Evolutionary conservation across 768 basidiomycete species (phyloP).

Genomic region (Gautieria morchelliformis): DNA sequence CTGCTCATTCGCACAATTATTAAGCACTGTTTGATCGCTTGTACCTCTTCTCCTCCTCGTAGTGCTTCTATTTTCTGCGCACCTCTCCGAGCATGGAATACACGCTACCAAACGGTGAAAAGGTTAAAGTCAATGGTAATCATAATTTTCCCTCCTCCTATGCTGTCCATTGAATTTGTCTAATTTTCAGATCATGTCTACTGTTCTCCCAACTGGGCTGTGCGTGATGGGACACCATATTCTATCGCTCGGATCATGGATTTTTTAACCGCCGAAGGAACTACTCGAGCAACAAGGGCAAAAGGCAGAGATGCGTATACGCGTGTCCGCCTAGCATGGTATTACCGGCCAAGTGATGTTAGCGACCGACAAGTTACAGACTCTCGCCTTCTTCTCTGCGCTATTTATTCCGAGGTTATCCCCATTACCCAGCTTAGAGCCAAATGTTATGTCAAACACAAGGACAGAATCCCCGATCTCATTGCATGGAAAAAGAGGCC

Average conservation of each 20-base stretch:
- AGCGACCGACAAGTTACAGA: slow-evolving; percentile 86
- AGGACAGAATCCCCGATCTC: slow-evolving; percentile 91
- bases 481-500: slow-evolving; percentile 89
- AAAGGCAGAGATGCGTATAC: slow-evolving; percentile 61
- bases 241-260: slow-evolving; percentile 96
- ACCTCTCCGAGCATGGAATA: background rate
- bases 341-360: slow-evolving; percentile 94
- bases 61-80: too few species aligned
- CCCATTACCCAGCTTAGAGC: slow-evolving; percentile 90
- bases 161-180: background rate
- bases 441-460: slow-evolving; percentile 88
- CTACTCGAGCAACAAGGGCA: slow-evolving; percentile 41
- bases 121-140: slow-evolving; percentile 81
- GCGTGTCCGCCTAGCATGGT: slow-evolving; percentile 88
- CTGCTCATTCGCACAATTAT: too few species aligned
- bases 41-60: too few species aligned
- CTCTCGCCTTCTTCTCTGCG: slow-evolving; percentile 84
- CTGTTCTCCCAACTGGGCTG: slow-evolving; percentile 86
- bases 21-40: too few species aligned
- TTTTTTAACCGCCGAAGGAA: slow-evolving; percentile 76
- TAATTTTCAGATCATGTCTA: slow-evolving; percentile 82
- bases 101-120: slow-evolving; percentile 70
- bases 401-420: slow-evolving; percentile 94
- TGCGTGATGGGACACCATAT: slow-evolving; percentile 91
- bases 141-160: slow-evolving; percentile 10